Percentiles rank a stretch among this genome's conserved stretches.
Conservation (phyloP, 2,329 filamentous ascomycete species). For the Plectosphaerella plurivora region DNA sequence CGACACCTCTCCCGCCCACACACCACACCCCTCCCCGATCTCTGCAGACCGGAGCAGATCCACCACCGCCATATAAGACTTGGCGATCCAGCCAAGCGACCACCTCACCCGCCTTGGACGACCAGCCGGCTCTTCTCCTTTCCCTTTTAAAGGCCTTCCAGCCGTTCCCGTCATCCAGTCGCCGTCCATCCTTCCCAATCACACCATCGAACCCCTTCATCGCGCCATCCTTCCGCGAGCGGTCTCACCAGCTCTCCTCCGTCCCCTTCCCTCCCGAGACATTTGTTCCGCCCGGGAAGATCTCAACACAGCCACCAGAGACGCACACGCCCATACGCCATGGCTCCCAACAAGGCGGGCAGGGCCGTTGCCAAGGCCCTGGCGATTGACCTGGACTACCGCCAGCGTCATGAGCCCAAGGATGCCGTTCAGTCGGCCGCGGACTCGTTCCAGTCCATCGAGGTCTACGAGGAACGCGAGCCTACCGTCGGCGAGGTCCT, state of each 20-base stretch:
- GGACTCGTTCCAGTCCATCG: constrained; percentile 13
- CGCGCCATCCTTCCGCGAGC: neutral
- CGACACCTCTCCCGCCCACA: neutral
- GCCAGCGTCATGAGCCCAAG: constrained; percentile 17
- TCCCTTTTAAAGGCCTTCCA: neutral
- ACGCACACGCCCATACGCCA: neutral
- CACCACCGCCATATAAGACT: constrained; percentile 1
- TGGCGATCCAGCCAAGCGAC: constrained; percentile 2
- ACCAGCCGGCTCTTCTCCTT: neutral
- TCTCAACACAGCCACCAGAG: neutral
- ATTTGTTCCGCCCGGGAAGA: no score
- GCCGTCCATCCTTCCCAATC: neutral
- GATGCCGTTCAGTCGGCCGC: constrained; percentile 20
- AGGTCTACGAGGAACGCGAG: constrained; percentile 27
- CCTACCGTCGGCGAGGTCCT: constrained; percentile 37
- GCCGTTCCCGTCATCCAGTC: neutral
- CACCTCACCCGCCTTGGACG: neutral
- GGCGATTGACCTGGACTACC: constrained; percentile 24
- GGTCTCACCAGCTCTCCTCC: neutral
- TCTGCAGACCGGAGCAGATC: neutral
- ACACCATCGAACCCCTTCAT: constrained; percentile 1
- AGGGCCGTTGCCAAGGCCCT: constrained; percentile 19
- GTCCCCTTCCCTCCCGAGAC: no score
- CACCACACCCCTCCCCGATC: neutral
- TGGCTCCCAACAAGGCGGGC: constrained; percentile 15